Evolutionary conservation across 116 monocot genomes (phyloP).

Genomic region (Iris pallida): DNA sequence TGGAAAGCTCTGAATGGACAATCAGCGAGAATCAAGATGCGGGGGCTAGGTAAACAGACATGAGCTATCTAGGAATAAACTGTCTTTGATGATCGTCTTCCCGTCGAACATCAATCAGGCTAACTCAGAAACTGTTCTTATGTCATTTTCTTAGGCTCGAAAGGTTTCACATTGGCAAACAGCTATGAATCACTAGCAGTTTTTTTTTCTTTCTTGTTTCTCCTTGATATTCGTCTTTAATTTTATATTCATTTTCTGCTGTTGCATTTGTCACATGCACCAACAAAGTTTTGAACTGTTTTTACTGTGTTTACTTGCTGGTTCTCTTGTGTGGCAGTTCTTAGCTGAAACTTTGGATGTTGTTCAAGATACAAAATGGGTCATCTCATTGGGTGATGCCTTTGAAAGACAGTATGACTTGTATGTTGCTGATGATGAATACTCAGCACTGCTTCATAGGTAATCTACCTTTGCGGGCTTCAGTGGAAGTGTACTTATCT

Average conservation of each 20-base stretch:
- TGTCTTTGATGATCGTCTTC: too few species aligned
- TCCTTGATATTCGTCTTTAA: neutral
- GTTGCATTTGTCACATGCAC: neutral
- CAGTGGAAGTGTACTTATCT: too few species aligned
- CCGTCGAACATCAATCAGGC: too few species aligned
- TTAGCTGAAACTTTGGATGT: slow-evolving; percentile 94
- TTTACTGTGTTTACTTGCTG: slow-evolving; percentile 6
- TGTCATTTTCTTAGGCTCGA: too few species aligned
- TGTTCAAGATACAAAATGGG: slow-evolving; percentile 70
- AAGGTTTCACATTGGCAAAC: too few species aligned
- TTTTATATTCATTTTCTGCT: neutral
- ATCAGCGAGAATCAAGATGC: too few species aligned
- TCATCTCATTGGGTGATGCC: slow-evolving; percentile 78
- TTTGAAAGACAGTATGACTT: slow-evolving; percentile 76
- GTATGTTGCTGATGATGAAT: slow-evolving; percentile 64
- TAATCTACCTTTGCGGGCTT: slow-evolving; percentile 6
- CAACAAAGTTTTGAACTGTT: neutral
- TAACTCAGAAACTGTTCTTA: too few species aligned
- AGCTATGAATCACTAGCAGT: too few species aligned
- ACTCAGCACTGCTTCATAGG: slow-evolving; percentile 89
- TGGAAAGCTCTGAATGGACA: too few species aligned
- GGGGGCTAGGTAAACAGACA: too few species aligned
- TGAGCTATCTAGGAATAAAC: too few species aligned
- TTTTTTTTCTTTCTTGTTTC: neutral
- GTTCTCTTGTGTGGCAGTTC: slow-evolving; percentile 51